These are phyloP conservation scores for Macrocybe sp. DNA, from an alignment of 1,284 basidiomycete species.

Conservation along the genomic window DNA sequence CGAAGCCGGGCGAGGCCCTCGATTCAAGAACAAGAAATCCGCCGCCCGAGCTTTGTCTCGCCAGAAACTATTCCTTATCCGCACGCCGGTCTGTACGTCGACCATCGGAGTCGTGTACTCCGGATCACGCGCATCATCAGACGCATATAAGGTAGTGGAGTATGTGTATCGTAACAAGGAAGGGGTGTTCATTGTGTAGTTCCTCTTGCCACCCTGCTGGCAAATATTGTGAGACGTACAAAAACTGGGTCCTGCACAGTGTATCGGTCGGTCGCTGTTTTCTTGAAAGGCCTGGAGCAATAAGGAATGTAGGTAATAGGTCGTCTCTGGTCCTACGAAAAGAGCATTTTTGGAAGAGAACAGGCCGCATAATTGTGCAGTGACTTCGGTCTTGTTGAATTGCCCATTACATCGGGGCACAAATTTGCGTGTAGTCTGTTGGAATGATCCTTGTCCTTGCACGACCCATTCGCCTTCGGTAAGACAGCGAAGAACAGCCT, in stretches of 20 bases:
- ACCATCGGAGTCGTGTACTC: conserved; percentile 33
- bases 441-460: too few relatives aligned
- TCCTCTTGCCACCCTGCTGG: conserved; percentile 20
- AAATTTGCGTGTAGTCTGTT: too few relatives aligned
- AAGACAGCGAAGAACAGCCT: too few relatives aligned
- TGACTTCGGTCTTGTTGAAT: background rate
- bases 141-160: conserved; percentile 36
- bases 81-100: conserved; percentile 36
- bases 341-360: conserved; percentile 37
- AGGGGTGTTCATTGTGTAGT: conserved; percentile 31
- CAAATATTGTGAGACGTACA: conserved; percentile 50
- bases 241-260: conserved; percentile 37
- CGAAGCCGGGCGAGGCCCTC: conserved; percentile 44
- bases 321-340: conserved; percentile 43
- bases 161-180: conserved; percentile 38
- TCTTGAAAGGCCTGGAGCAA: conserved; percentile 33
- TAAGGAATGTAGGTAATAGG: conserved; percentile 39
- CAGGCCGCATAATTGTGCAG: conserved; percentile 25
- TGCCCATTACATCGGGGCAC: too few relatives aligned
- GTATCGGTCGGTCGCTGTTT: conserved; percentile 28
- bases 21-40: conserved; percentile 40
- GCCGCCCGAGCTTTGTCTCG: conserved; percentile 36
- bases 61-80: conserved; percentile 42
- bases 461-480: too few relatives aligned
- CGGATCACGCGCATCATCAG: conserved; percentile 22